These are phyloP conservation scores for Amanita pseudoporphyria DNA, from an alignment of 768 basidiomycete genomes.

Conservation along the genomic window DNA sequence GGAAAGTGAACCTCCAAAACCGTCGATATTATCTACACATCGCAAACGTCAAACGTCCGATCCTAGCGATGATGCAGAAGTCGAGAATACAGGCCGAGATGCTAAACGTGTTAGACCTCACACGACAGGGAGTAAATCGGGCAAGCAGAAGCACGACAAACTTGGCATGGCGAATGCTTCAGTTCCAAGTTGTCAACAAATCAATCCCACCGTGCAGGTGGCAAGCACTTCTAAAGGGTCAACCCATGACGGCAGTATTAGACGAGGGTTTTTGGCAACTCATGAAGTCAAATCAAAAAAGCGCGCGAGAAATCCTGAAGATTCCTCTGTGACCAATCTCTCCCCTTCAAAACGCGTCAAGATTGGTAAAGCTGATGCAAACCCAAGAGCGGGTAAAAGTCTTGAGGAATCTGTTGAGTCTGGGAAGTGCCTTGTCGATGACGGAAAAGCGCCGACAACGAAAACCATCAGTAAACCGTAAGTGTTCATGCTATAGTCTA, in stretches of 20 bases:
- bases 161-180: neutral
- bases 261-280: neutral
- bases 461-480: neutral
- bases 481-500: neutral
- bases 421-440: neutral
- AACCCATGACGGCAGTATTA: neutral
- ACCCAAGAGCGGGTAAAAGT: neutral
- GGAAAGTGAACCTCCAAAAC: neutral
- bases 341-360: constrained; percentile 1
- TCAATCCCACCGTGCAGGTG: neutral
- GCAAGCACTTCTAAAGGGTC: neutral
- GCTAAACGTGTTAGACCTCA: neutral
- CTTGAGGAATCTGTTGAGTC: neutral
- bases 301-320: neutral
- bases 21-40: neutral
- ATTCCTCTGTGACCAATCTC: neutral
- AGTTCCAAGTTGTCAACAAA: neutral
- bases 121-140: neutral
- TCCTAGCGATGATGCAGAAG: neutral
- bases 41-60: neutral
- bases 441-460: neutral
- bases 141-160: constrained; percentile 4
- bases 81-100: neutral
- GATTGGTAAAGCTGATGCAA: neutral
- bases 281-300: neutral